Evolutionary conservation across 768 basidiomycete species (phyloP).

Genomic region (Scleroderma citrinum): DNA sequence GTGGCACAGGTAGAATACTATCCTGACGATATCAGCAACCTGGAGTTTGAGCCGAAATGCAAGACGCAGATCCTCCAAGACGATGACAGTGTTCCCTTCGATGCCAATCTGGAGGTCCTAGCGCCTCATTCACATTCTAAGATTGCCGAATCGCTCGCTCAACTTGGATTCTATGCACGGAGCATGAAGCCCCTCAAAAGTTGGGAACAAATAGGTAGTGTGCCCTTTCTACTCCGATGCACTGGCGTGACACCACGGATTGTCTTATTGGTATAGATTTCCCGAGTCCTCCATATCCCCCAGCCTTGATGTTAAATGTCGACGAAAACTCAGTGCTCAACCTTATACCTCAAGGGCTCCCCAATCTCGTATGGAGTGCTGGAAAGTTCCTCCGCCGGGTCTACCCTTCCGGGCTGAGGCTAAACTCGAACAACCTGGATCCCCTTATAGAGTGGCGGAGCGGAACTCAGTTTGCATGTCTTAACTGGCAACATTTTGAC

Average conservation of each 20-base stretch:
- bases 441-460: conserved; percentile 48
- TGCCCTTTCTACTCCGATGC: not conserved
- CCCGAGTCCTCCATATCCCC: conserved; percentile 16
- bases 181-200: conserved; percentile 54
- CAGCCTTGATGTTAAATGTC: conserved; percentile 54
- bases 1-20: conserved; percentile 49
- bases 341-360: conserved; percentile 33
- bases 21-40: conserved; percentile 19
- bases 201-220: conserved; percentile 40
- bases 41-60: not conserved
- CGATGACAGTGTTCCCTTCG: not conserved
- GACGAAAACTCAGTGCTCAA: conserved; percentile 44
- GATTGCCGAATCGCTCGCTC: conserved; percentile 49
- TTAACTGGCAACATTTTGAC: conserved; percentile 65
- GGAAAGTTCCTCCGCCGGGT: conserved; percentile 45
- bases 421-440: conserved; percentile 49
- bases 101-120: conserved; percentile 19
- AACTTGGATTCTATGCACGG: conserved; percentile 53
- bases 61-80: conserved; percentile 4
- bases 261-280: conserved; percentile 6
- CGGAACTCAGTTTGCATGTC: conserved; percentile 50
- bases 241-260: not conserved
- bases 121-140: conserved; percentile 9
- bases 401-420: conserved; percentile 52
- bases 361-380: conserved; percentile 38